Conservation (phyloP, 2,329 filamentous ascomycete genomes). For the Claviceps digitariae region DNA sequence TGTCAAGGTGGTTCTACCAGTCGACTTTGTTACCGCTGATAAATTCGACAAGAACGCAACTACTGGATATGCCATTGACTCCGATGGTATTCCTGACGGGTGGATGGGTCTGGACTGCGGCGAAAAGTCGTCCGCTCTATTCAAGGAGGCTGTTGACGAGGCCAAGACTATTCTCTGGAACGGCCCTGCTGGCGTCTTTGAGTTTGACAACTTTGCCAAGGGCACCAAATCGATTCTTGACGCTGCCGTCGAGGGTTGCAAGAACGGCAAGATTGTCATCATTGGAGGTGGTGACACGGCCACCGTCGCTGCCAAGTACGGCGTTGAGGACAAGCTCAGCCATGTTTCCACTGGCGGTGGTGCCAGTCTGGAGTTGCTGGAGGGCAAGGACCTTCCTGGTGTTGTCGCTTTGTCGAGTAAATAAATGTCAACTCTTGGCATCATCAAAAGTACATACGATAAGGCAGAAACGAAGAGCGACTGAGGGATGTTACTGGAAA, state of each 20-base stretch:
- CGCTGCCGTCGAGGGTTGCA: slow-evolving; percentile 67
- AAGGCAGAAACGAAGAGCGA: slow-evolving; percentile 3
- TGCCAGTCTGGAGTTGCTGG: slow-evolving; percentile 86
- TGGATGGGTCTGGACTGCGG: slow-evolving; percentile 98
- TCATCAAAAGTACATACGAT: neutral
- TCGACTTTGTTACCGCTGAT: slow-evolving; percentile 92
- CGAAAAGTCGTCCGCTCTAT: slow-evolving; percentile 74
- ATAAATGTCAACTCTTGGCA: slow-evolving; percentile 26
- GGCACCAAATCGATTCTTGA: slow-evolving; percentile 90
- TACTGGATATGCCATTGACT: slow-evolving; percentile 69
- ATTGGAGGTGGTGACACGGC: slow-evolving; percentile 97
- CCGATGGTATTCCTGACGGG: slow-evolving; percentile 82
- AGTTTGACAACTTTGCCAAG: slow-evolving; percentile 85
- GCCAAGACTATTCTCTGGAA: slow-evolving; percentile 99
- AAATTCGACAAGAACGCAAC: slow-evolving; percentile 82
- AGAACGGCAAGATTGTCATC: slow-evolving; percentile 78
- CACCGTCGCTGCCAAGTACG: slow-evolving; percentile 94
- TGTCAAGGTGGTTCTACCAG: slow-evolving; percentile 87
- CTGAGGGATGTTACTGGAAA: slow-evolving; percentile 11
- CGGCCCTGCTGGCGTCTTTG: slow-evolving; percentile 92
- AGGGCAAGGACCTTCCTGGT: slow-evolving; percentile 95
- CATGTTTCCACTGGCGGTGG: slow-evolving; percentile 96
- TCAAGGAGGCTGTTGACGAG: slow-evolving; percentile 73
- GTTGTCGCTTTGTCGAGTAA: slow-evolving; percentile 78
- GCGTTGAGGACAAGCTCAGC: slow-evolving; percentile 90